Percentiles rank a stretch among this genome's conserved stretches.
These are phyloP conservation scores for Cladophialophora immunda DNA, from an alignment of 2,329 filamentous ascomycete species.

Conservation along the genomic window DNA sequence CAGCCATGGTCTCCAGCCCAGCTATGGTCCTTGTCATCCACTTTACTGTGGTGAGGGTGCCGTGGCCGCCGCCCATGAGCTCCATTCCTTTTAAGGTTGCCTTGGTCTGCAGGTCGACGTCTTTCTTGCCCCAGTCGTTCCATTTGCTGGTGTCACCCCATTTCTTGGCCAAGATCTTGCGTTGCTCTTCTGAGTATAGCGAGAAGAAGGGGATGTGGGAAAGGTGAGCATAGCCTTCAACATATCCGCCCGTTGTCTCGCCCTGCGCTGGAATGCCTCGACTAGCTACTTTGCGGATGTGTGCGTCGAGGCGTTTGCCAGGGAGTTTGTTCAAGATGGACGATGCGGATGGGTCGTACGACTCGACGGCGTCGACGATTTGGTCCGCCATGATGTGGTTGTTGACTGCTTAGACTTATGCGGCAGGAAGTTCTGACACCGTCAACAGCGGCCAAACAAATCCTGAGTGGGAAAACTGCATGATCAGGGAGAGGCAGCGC, in stretches of 20 bases:
- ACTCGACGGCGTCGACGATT: background rate
- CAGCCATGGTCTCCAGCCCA: slow-evolving; percentile 8
- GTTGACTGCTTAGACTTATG: background rate
- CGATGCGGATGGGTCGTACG: background rate
- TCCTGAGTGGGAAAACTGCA: background rate
- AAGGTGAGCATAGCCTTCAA: background rate
- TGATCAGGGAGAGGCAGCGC: background rate
- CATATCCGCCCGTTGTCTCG: background rate
- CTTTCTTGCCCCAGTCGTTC: slow-evolving; percentile 4
- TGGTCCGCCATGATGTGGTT: slow-evolving; percentile 7
- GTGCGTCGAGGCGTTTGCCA: slow-evolving; percentile 4
- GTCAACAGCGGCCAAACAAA: background rate
- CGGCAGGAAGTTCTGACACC: background rate
- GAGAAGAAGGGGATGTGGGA: slow-evolving; percentile 10
- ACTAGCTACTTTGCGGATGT: slow-evolving; percentile 1
- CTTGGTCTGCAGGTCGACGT: slow-evolving; percentile 1
- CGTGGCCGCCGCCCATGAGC: slow-evolving; percentile 2
- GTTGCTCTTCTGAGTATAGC: slow-evolving; percentile 11
- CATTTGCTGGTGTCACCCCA: background rate
- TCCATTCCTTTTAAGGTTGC: slow-evolving; percentile 3
- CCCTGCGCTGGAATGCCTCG: slow-evolving; percentile 6
- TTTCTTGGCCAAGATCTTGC: slow-evolving; percentile 2
- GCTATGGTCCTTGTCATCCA: background rate
- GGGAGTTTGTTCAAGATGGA: slow-evolving; percentile 13
- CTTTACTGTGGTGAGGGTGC: slow-evolving; percentile 3